Conservation (phyloP, 2,329 filamentous ascomycete genomes). For the Arthrobotrys sphaeroides region DNA sequence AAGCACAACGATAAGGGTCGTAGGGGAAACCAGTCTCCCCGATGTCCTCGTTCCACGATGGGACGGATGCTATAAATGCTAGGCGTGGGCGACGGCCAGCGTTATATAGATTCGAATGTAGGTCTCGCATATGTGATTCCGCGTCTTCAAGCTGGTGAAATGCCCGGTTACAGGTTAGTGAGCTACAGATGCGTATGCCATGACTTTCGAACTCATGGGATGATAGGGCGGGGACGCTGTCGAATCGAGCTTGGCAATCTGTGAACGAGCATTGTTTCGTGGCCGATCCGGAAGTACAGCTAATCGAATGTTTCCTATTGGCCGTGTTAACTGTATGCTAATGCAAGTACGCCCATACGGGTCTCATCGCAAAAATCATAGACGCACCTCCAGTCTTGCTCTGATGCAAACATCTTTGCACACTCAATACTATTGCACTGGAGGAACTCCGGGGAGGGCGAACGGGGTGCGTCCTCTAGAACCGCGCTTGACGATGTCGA, state of each 20-base stretch:
- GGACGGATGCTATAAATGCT: conserved; percentile 52
- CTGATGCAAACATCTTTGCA: conserved; percentile 34
- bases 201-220: conserved; percentile 51
- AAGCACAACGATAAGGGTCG: conserved; percentile 47
- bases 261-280: conserved; percentile 51
- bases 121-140: conserved; percentile 48
- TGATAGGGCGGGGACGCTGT: conserved; percentile 31
- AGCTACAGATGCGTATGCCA: conserved; percentile 53
- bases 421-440: conserved; percentile 50
- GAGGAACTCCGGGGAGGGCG: conserved; percentile 43
- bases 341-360: too few species aligned
- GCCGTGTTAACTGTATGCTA: neutral
- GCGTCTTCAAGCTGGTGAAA: conserved; percentile 51
- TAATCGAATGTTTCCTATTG: conserved; percentile 44
- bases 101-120: conserved; percentile 46
- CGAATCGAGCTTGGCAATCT: conserved; percentile 48
- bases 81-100: conserved; percentile 32
- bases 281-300: conserved; percentile 14
- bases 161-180: conserved; percentile 50
- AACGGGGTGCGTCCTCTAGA: conserved; percentile 4
- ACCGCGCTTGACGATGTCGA: neutral
- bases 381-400: conserved; percentile 51
- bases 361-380: too few species aligned
- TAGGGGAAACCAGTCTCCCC: conserved; percentile 50
- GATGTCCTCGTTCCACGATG: conserved; percentile 47